phyloP scores from a whole-genome alignment of 2,329 filamentous ascomycete species.

The Phoma sp. region DNA sequence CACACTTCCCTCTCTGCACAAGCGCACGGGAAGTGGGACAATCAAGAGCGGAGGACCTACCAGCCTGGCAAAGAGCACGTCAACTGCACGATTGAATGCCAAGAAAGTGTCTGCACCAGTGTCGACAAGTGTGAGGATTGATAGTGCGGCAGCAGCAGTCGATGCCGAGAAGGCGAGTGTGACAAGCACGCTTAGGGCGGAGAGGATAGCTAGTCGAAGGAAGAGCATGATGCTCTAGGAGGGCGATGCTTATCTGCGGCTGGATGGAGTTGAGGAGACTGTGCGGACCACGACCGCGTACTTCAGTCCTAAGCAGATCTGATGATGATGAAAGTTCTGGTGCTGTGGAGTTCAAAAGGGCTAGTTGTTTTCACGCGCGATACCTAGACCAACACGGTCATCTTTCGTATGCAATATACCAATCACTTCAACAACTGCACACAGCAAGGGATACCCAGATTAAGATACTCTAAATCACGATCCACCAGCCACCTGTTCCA shows the following conservation, averaged over 20 bases:
- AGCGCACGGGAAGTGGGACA: conserved; percentile 34
- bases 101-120: conserved; percentile 16
- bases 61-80: conserved; percentile 26
- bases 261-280: not conserved
- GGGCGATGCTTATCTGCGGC: not conserved
- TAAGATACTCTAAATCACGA: not conserved
- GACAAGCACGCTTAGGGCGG: conserved; percentile 36
- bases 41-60: conserved; percentile 23
- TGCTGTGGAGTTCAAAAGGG: not conserved
- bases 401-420: conserved; percentile 8
- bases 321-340: not conserved
- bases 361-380: conserved; percentile 1
- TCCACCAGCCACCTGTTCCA: conserved; percentile 58
- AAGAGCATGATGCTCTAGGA: conserved; percentile 53
- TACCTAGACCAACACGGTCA: conserved; percentile 8
- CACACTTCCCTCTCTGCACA: conserved; percentile 31
- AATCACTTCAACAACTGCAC: not conserved
- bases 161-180: conserved; percentile 18
- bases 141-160: conserved; percentile 1
- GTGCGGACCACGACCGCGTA: not conserved
- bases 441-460: not conserved
- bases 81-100: conserved; percentile 16
- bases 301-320: not conserved
- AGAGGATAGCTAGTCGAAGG: conserved; percentile 49
- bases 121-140: conserved; percentile 15